Base-by-base conservation (phyloP, 2,329 filamentous ascomycete genomes). In the Talaromyces rugulosus region DNA sequence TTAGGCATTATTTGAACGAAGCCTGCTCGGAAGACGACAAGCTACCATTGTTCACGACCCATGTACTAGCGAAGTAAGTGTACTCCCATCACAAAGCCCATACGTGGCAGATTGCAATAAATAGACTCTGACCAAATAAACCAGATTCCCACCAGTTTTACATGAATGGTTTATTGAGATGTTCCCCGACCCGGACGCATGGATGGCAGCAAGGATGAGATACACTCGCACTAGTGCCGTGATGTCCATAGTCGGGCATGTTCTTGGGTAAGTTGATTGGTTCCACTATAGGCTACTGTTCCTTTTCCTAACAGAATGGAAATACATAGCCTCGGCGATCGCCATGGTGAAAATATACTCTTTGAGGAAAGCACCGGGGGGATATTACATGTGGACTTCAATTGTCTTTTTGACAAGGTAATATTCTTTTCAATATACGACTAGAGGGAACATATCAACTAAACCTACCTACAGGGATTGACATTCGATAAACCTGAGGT, bases 161-260 rank as follows among this genome's bases (percentile, higher is more conserved):
- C 89, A 96, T 66, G 85, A 93, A 66, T 99, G 95, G 95, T 99
- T 99, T 75, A 87, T 95, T 23, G 90, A 96, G 68, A 92, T 92
- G 68, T 99, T 97, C 72, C 92, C 95, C 0, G 92, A 96, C 71
- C 93, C 96, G 4, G 91, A 91, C 12, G 84, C 89, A 1, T 99
- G 95, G 95, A 96, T 99, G 75, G 85, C 87, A 2, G 93, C 94
- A 9, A 87, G 95, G 7, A 82, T 98, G 52, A 86, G 88, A 54
- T 99, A 98, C 77, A 96, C 95, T 2, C 87, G 95, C 4, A 96
- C 95, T 0, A 94, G 91, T 70, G 95, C 96, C 11, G 95, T 99
- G 67, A 99, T 99, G 93, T 96, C 92, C n/a, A 99, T 99, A 86
- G 92, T 96, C 4, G 95, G 95, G 56, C 96, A 96, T 61, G 93